These are phyloP conservation scores for Ramaria sp. DNA, from an alignment of 768 basidiomycete genomes.

Conservation along the genomic window DNA sequence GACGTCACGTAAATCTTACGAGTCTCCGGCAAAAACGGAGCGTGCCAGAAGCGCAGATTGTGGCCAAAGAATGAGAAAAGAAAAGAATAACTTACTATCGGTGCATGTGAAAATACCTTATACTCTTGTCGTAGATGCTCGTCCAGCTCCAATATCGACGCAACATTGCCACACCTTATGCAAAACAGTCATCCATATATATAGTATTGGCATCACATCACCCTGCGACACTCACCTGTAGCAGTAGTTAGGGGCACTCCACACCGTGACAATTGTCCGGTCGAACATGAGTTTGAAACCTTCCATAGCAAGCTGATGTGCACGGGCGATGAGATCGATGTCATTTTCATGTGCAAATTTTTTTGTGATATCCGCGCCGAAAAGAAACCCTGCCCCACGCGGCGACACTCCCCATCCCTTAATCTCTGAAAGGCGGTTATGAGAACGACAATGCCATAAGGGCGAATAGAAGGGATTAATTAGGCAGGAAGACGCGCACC, in stretches of 20 bases:
- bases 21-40: neutral
- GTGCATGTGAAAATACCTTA: constrained; percentile 89
- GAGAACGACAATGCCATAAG: neutral
- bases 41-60: neutral
- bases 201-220: constrained; percentile 5
- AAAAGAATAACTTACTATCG: constrained; percentile 45
- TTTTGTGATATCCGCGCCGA: constrained; percentile 88
- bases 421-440: constrained; percentile 48
- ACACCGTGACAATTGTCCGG: constrained; percentile 88
- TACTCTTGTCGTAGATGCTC: constrained; percentile 91
- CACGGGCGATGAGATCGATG: constrained; percentile 90
- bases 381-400: constrained; percentile 93
- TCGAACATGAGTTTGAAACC: constrained; percentile 98
- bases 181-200: neutral
- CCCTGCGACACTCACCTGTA: constrained; percentile 56
- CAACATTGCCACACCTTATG: constrained; percentile 86
- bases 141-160: constrained; percentile 89
- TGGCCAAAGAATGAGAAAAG: neutral
- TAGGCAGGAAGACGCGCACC: constrained; percentile 36
- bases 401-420: constrained; percentile 94
- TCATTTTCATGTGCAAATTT: constrained; percentile 83
- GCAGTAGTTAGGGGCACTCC: constrained; percentile 98
- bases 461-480: neutral
- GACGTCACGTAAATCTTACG: no score
- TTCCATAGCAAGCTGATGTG: constrained; percentile 97